Percentiles rank a stretch among this genome's conserved stretches.
Evolutionary conservation across 2,329 filamentous ascomycete genomes (phyloP).

Genomic region (Fusarium citri): DNA sequence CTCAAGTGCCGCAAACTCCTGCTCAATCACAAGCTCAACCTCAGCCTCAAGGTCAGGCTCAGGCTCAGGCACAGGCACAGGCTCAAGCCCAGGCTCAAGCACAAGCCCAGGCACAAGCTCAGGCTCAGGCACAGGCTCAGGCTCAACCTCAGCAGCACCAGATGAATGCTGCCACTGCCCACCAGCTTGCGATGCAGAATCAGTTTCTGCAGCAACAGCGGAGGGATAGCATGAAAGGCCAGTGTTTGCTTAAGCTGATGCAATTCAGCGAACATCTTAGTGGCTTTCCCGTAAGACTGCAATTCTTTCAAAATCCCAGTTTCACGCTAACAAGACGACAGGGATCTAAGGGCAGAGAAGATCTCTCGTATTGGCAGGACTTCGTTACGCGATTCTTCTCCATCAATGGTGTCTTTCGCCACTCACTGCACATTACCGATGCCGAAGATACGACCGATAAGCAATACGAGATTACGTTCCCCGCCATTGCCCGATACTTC

Average conservation of each 20-base stretch:
- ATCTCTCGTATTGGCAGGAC: slow-evolving; percentile 79
- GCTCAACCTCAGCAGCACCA: slow-evolving; percentile 46
- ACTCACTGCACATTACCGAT: slow-evolving; percentile 70
- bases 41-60: slow-evolving; percentile 50
- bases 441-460: slow-evolving; percentile 74
- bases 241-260: slow-evolving; percentile 69
- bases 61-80: slow-evolving; percentile 51
- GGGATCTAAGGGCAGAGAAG: slow-evolving; percentile 71
- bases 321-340: slow-evolving; percentile 44
- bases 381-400: slow-evolving; percentile 89
- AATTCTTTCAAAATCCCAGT: neutral
- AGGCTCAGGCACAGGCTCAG: slow-evolving; percentile 51
- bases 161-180: slow-evolving; percentile 49
- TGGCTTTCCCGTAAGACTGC: slow-evolving; percentile 61
- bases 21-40: slow-evolving; percentile 53
- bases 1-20: slow-evolving; percentile 51
- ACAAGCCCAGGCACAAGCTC: slow-evolving; percentile 50
- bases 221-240: slow-evolving; percentile 64
- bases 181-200: slow-evolving; percentile 52
- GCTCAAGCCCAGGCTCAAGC: slow-evolving; percentile 48
- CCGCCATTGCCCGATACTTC: slow-evolving; percentile 89
- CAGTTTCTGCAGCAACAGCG: slow-evolving; percentile 60
- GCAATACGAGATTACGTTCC: slow-evolving; percentile 85
- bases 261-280: slow-evolving; percentile 73
- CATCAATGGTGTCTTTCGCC: slow-evolving; percentile 78